Conservation (phyloP, 1,284 basidiomycete species). For the Tetrapyrgos nigripes region DNA sequence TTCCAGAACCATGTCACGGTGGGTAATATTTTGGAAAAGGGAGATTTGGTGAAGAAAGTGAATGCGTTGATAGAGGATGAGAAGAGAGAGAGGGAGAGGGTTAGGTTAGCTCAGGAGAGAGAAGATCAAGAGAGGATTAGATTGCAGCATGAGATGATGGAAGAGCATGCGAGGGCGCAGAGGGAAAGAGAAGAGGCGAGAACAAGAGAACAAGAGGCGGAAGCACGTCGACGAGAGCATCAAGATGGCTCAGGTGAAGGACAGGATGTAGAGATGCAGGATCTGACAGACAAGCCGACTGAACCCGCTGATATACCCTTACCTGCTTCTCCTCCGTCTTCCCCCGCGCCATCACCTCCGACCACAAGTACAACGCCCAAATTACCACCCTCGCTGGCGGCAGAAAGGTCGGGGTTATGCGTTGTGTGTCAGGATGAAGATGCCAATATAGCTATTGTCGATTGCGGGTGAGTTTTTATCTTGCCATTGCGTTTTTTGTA, state of each 20-base stretch:
- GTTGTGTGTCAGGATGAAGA: slow-evolving; percentile 92
- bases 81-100: slow-evolving; percentile 56
- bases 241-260: slow-evolving; percentile 8
- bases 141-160: slow-evolving; percentile 41
- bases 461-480: slow-evolving; percentile 75
- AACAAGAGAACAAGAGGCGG: slow-evolving; percentile 6
- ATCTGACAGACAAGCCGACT: slow-evolving; percentile 19
- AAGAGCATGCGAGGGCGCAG: slow-evolving; percentile 41
- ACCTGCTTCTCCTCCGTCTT: not conserved
- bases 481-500: not conserved
- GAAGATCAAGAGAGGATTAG: slow-evolving; percentile 51
- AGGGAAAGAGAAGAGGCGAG: slow-evolving; percentile 29
- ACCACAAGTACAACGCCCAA: not conserved
- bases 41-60: slow-evolving; percentile 77
- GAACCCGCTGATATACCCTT: not conserved
- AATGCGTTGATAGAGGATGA: slow-evolving; percentile 71
- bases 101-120: slow-evolving; percentile 48
- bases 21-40: slow-evolving; percentile 70
- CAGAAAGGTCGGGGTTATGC: slow-evolving; percentile 78
- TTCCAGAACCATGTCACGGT: slow-evolving; percentile 75
- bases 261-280: slow-evolving; percentile 19
- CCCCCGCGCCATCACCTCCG: slow-evolving; percentile 30
- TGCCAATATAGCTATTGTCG: slow-evolving; percentile 90
- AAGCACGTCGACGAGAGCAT: slow-evolving; percentile 8
- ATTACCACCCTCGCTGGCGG: slow-evolving; percentile 19